Evolutionary conservation across 2,329 filamentous ascomycete genomes (phyloP), one percentile per base, ranked within the genome.

Genomic region (Ramichloridium luteum): DNA sequence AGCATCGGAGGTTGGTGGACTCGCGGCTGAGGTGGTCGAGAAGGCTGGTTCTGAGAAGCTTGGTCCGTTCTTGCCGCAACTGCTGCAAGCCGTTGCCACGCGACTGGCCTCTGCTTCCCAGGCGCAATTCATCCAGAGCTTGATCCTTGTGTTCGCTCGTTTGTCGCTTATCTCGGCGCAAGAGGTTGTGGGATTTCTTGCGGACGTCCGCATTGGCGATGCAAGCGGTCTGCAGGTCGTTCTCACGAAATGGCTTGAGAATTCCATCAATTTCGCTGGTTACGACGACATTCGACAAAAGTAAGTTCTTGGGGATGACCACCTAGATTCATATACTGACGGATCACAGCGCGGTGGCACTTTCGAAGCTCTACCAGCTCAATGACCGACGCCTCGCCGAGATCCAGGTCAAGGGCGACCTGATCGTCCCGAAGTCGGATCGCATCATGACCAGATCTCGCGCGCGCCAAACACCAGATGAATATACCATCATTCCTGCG

Each of bases 201-300:
- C 79, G 38, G 77, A 84, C 49, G 78, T 93, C 40, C 72, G 84
- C 45, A 80, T 96, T 43, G 73, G 74, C 28, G 77, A 77, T 12
- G 68, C 80, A 51, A 92, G 70, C 49, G 90, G 86, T n/a, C 63
- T 98, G 5, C 74, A 86, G 41, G 77, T 94, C 14, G 90, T 98
- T 3, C 63, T 96, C 44, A 71, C 77, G 58, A 94, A 96, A 60
- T 98, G 90, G 90, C 67, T 98, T 1, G 90, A 96, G 61, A 93
- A 96, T 58, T 93, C 85, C 3, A 73, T 93, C 57, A 93, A 80
- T 57, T 98, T 98, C 59, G 85, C 85, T n/a, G 90, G 90, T 9
- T 98, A 94, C 48, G 86, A 96, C 48, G 88, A 94, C 57, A 96
- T 96, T 47, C 74, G 86, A 46, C 84, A 94, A 57, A 98, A 96